A percentile compares a stretch with the other conserved stretches of the same genome.
Conservation (phyloP, 2,329 filamentous ascomycete species). For the Hypoxylon sp. region DNA sequence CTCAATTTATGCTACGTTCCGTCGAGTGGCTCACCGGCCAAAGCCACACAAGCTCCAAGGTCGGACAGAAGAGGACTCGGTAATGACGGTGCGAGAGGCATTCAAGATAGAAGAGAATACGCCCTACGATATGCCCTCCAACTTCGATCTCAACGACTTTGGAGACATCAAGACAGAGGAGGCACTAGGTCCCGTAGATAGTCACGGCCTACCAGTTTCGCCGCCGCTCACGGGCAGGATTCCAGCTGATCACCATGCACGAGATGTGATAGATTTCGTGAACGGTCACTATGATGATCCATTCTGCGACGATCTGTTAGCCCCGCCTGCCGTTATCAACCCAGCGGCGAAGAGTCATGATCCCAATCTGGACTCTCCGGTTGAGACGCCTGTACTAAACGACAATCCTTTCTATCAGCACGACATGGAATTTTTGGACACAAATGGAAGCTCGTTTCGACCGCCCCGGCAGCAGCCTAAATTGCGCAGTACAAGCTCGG, state of each 20-base stretch:
- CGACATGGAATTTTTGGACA: constrained; percentile 35
- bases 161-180: constrained; percentile 37
- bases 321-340: constrained; percentile 33
- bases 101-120: constrained; percentile 29
- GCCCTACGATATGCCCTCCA: constrained; percentile 10
- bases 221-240: constrained; percentile 52
- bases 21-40: constrained; percentile 48
- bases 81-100: constrained; percentile 29
- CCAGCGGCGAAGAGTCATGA: constrained; percentile 20
- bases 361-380: constrained; percentile 41
- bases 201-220: constrained; percentile 49
- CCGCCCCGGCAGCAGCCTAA: constrained; percentile 32
- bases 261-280: constrained; percentile 48
- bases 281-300: constrained; percentile 53
- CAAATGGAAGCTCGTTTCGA: constrained; percentile 27
- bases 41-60: constrained; percentile 35
- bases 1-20: constrained; percentile 50
- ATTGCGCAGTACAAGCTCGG: constrained; percentile 50
- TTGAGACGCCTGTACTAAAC: constrained; percentile 47
- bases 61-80: constrained; percentile 19
- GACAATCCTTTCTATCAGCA: constrained; percentile 46
- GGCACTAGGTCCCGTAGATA: constrained; percentile 46
- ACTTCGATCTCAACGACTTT: constrained; percentile 38
- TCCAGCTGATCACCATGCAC: constrained; percentile 42
- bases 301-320: constrained; percentile 48